A percentile compares a stretch with the other conserved stretches of the same genome.
Evolutionary conservation across 2,329 filamentous ascomycete genomes (phyloP).

Genomic region (Fusarium papillatum): DNA sequence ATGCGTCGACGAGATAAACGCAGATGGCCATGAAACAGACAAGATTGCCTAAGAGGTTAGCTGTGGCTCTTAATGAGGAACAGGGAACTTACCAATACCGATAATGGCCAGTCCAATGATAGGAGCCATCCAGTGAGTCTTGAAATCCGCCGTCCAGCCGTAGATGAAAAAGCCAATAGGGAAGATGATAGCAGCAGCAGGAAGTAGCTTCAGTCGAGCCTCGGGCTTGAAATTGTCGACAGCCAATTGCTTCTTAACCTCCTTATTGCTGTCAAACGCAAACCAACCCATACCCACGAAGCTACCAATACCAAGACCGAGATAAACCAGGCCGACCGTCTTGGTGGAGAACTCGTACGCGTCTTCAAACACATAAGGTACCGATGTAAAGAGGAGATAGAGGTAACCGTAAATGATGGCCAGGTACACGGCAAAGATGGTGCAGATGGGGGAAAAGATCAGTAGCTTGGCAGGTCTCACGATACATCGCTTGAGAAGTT

Average conservation of each 20-base stretch:
- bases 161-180: conserved; percentile 28
- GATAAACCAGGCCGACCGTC: conserved; percentile 37
- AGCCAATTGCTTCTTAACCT: conserved; percentile 1
- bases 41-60: conserved; percentile 4
- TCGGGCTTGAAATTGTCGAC: conserved; percentile 12
- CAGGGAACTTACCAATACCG: conserved; percentile 14
- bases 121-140: conserved; percentile 27
- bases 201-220: conserved; percentile 20
- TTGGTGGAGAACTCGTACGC: conserved; percentile 54
- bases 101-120: conserved; percentile 25
- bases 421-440: conserved; percentile 61
- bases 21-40: conserved; percentile 27
- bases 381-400: conserved; percentile 69
- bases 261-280: conserved; percentile 20
- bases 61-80: neutral
- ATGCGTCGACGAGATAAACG: conserved; percentile 32
- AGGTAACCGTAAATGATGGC: conserved; percentile 67
- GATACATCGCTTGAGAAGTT: conserved; percentile 55
- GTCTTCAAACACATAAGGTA: conserved; percentile 61
- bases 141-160: conserved; percentile 31
- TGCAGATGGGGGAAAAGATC: conserved; percentile 60
- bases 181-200: conserved; percentile 17
- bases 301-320: conserved; percentile 34
- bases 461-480: conserved; percentile 64
- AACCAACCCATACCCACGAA: conserved; percentile 19